Base-by-base conservation (phyloP, 352 stramenopile genomes). In the Phytophthora vignae region DNA sequence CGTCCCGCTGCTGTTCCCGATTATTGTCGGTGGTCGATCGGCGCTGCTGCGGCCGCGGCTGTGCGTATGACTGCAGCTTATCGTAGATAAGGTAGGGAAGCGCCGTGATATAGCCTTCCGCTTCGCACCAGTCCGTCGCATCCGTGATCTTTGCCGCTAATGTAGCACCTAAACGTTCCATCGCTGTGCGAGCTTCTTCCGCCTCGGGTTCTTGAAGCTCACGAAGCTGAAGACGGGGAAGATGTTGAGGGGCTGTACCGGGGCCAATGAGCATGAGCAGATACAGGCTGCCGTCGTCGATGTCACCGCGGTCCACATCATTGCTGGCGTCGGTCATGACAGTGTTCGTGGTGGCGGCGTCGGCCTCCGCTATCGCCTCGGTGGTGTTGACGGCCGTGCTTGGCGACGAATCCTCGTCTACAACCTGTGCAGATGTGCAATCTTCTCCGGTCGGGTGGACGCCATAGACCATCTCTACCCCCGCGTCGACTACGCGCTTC, bases 281-380 rank as follows among this genome's bases (percentile, higher is more conserved):
- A 36, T 65, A 72, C 0, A 76, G 21, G 7, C 69, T 44, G 1
- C 57, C 69, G 17, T 72, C 62, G 54, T 69, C 70, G 15, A 66
- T 38, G 12, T 75, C 68, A 12, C 17, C 60, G 1, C 15, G 11
- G 49, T 27, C 12, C 4, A 50, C 31, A 11, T 15, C 21, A 17
- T 53, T 19, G 3, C 44, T 17, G n/a, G 44, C 49, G 12, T 27
- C 14, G 6, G 29, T 44, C 38, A 33, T 46, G 38, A 46, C 15
- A 12, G 38, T n/a, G 38, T 14, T 12, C 4, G 15, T 14, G 38
- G 38, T 46, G 15, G 12, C 12, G 38, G 5, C 11, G 38, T 14
- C 15, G 29, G 29, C 29, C 25, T 29, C 25, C 25, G 25, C 4
- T 29, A 29, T 29, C 25, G 4, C 25, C 25, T 29, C 25, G 25